Base-by-base conservation (phyloP, 139 green algal species). In the Chlamydomonas sphaeroides region DNA sequence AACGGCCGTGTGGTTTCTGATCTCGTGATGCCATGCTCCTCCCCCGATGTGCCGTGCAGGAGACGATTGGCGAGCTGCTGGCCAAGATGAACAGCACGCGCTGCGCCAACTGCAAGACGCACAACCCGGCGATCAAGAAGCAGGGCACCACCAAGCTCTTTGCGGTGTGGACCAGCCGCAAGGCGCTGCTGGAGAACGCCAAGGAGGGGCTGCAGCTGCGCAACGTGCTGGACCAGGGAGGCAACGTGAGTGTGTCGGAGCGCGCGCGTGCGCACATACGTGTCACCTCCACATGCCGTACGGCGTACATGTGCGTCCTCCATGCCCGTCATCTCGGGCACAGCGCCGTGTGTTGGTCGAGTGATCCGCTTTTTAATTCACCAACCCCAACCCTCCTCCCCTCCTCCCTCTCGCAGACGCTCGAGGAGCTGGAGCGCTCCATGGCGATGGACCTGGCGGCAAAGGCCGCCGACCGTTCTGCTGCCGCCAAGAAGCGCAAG, bases 91-190 rank as follows among this genome's bases (percentile, higher is more conserved):
- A 75, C 77, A 83, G 48, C 14, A 84, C 67, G 32, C 91, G 90
- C 49, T 99, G 97, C 88, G 84, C 84, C 38, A 98, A 98, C 92
- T 99, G 97, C 86, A 68, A 68, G 51, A 68, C 77, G 17, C 39
- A 68, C 79, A 90, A 84, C 71, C 90, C 88, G 35, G 68, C 33
- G 25, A 84, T 92, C 67, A 92, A 89, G 78, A 89, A 88, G 80
- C 84, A 93, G 76, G 86, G 86, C 32, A 87, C 68, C 74, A 90
- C 48, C 25, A 85, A 84, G 62, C 85, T 92, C 39, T 91, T 94
- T 63, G 88, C 84, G 79, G 75, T 92, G 59, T 89, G 83, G 75
- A 51, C 88, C 42, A 84, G 41, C 23, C 68, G 75, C 23, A 91
- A 90, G 69, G 77, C 81, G 33, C 36, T 92, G 28, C 38, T 89